phyloP scores from a whole-genome alignment of 1,284 basidiomycete species.

The Psilocybe mexicana region DNA sequence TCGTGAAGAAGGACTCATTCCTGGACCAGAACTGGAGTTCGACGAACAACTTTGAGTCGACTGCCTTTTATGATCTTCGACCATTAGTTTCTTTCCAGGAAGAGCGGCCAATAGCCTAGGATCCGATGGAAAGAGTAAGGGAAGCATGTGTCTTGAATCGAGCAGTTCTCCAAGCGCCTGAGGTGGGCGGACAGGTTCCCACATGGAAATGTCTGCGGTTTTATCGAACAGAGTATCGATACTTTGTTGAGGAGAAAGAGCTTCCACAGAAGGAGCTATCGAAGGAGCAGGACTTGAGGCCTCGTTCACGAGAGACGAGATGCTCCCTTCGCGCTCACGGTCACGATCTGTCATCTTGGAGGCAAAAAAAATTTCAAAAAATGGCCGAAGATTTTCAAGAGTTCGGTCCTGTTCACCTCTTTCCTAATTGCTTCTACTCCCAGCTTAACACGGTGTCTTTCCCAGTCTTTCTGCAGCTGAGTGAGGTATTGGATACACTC shows the following conservation, averaged over 20 bases:
- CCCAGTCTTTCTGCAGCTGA: conserved; percentile 96
- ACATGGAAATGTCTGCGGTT: conserved; percentile 59
- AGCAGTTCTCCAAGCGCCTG: conserved; percentile 85
- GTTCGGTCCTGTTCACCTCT: conserved; percentile 50
- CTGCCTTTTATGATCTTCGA: conserved; percentile 27
- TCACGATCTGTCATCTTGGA: conserved; percentile 66
- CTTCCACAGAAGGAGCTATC: conserved; percentile 36
- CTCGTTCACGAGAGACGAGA: conserved; percentile 43
- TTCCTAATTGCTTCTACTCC: conserved; percentile 80
- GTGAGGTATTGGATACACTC: conserved; percentile 93
- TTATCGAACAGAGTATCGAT: conserved; percentile 83
- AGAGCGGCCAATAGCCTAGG: conserved; percentile 75
- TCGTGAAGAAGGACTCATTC: conserved; percentile 31
- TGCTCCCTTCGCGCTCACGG: conserved; percentile 57
- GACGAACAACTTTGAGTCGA: conserved; percentile 20
- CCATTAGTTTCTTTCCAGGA: conserved; percentile 45
- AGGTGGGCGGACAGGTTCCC: conserved; percentile 76
- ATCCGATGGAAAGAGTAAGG: conserved; percentile 80
- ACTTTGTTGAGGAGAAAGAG: conserved; percentile 46
- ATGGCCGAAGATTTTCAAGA: neutral
- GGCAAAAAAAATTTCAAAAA: neutral
- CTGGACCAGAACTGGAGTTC: conserved; percentile 33
- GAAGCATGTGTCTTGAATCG: conserved; percentile 92
- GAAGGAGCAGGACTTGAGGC: conserved; percentile 35
- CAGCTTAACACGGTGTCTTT: conserved; percentile 80